Conservation (phyloP, 805 yeast species). For the Teunomyces atbi region DNA sequence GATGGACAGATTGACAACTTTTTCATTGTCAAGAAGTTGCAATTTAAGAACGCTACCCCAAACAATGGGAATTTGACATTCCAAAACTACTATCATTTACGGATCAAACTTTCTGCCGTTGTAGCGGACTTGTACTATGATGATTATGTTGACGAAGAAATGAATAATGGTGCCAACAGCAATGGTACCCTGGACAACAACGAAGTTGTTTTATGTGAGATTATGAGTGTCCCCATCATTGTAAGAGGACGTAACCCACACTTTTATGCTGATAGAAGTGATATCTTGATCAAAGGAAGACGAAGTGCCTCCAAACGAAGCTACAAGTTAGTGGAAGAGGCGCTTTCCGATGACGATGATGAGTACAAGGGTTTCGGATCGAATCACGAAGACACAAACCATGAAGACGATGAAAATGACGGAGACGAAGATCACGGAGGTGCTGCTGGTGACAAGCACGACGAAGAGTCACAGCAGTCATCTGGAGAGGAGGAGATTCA, state of each 20-base stretch:
- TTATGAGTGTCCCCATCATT: slow-evolving; percentile 45
- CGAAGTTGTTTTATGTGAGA: slow-evolving; percentile 30
- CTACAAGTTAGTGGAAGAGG: slow-evolving; percentile 12
- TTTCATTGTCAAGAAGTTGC: slow-evolving; percentile 40
- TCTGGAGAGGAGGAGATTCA: slow-evolving; percentile 4
- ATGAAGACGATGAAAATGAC: slow-evolving; percentile 5
- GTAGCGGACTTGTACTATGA: slow-evolving; percentile 39
- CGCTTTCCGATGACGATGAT: neutral
- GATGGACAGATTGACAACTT: slow-evolving; percentile 26
- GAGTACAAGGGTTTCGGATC: neutral
- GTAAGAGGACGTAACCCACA: slow-evolving; percentile 63
- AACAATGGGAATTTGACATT: slow-evolving; percentile 47
- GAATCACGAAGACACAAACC: neutral
- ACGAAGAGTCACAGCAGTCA: slow-evolving; percentile 2
- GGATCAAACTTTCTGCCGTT: slow-evolving; percentile 32
- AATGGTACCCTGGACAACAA: slow-evolving; percentile 20
- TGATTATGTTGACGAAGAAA: slow-evolving; percentile 35
- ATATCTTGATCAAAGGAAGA: slow-evolving; percentile 38
- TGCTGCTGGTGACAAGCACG: neutral
- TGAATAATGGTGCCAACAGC: slow-evolving; percentile 11
- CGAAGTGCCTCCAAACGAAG: slow-evolving; percentile 7
- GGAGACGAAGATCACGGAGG: neutral
- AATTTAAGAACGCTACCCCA: slow-evolving; percentile 52
- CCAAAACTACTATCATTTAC: slow-evolving; percentile 46
- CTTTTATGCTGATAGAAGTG: slow-evolving; percentile 55